phyloP scores from a whole-genome alignment of 495 filamentous ascomycete genomes.

The Hapsidospora chrysogenum region DNA sequence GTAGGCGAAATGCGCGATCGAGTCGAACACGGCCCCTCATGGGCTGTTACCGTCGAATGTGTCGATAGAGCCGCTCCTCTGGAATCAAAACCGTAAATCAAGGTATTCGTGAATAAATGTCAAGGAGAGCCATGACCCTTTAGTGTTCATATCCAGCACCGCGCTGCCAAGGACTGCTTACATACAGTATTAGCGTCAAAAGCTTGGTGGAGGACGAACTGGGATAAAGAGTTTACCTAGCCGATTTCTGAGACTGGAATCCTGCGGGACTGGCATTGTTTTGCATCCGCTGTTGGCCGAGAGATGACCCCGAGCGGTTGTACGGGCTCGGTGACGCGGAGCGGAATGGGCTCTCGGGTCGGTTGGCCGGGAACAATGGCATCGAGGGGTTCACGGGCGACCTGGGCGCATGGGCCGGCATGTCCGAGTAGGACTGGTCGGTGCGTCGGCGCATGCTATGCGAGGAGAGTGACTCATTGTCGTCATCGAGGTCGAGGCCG shows the following conservation, averaged over 20 bases:
- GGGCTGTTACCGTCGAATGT: not conserved
- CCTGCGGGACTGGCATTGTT: constrained; percentile 21
- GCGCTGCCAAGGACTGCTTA: constrained; percentile 32
- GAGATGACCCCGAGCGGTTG: constrained; percentile 5
- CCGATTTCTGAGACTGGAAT: constrained; percentile 16
- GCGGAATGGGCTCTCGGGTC: constrained; percentile 4
- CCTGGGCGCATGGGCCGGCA: constrained; percentile 13
- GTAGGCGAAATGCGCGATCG: no score
- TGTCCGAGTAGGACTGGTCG: constrained; percentile 15
- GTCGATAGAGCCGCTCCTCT: not conserved
- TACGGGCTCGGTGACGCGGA: constrained; percentile 11
- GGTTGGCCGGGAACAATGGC: constrained; percentile 37
- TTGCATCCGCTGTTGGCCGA: constrained; percentile 5
- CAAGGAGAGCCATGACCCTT: no score
- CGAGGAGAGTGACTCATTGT: constrained; percentile 46
- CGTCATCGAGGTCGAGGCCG: constrained; percentile 55
- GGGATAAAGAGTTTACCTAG: constrained; percentile 22
- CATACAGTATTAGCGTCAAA: constrained; percentile 7
- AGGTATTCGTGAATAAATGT: not conserved
- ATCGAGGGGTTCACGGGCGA: constrained; percentile 49
- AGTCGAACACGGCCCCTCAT: not conserved
- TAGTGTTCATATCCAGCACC: constrained; percentile 33
- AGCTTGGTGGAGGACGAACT: not conserved
- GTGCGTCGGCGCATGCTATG: constrained; percentile 19
- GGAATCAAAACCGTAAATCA: not conserved